phyloP scores from a whole-genome alignment of 2,329 filamentous ascomycete genomes.

The Sporothrix humicola region DNA sequence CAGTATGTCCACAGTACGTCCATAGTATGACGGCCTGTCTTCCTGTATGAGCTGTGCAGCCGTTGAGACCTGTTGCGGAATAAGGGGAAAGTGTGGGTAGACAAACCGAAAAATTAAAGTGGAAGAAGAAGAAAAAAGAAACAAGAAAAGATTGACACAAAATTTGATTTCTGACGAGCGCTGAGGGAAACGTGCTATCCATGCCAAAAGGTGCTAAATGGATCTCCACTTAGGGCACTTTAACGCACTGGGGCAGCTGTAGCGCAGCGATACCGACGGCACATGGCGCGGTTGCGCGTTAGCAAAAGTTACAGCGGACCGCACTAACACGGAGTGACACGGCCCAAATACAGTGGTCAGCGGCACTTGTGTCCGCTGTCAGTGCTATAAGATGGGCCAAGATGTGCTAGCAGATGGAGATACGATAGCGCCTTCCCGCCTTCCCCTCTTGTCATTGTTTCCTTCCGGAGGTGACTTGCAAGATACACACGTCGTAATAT shows the following conservation, averaged over 20 bases:
- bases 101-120: not conserved
- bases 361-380: slow-evolving; percentile 4
- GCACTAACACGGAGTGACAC: not conserved
- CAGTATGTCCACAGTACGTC: not conserved
- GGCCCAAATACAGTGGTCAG: not conserved
- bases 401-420: slow-evolving; percentile 5
- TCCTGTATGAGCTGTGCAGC: not conserved
- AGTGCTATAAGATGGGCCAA: slow-evolving; percentile 2
- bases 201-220: not conserved
- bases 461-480: not conserved
- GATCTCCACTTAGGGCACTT: not conserved
- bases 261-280: slow-evolving; percentile 1
- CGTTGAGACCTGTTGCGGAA: not conserved
- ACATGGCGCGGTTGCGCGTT: slow-evolving; percentile 9
- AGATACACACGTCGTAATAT: not conserved
- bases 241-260: slow-evolving; percentile 2
- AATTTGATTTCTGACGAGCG: slow-evolving; percentile 17
- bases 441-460: not conserved
- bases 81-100: not conserved
- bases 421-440: slow-evolving; percentile 15
- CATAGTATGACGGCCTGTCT: slow-evolving; percentile 8
- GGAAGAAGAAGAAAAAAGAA: not conserved
- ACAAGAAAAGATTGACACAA: not conserved
- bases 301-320: slow-evolving; percentile 12
- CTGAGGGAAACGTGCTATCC: slow-evolving; percentile 8